phyloP scores from a whole-genome alignment of 2,329 filamentous ascomycete species.

The Arachnopeziza araneosa region DNA sequence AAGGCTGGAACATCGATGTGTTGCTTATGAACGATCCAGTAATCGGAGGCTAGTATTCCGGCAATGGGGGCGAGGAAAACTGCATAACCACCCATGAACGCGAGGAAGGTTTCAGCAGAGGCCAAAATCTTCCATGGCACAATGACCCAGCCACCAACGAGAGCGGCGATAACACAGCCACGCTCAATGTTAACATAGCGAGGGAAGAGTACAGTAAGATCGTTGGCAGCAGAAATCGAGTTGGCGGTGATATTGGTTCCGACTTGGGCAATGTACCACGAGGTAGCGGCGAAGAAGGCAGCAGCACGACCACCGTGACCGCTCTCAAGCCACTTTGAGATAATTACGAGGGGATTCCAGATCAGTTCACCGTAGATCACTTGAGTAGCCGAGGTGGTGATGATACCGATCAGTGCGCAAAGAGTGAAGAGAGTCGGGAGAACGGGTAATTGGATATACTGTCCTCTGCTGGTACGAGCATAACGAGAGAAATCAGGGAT shows the following conservation, averaged over 20 bases:
- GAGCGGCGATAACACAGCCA: constrained; percentile 48
- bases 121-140: constrained; percentile 62
- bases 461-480: constrained; percentile 22
- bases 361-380: constrained; percentile 46
- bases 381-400: constrained; percentile 49
- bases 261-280: constrained; percentile 49
- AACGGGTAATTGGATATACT: constrained; percentile 36
- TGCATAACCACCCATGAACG: constrained; percentile 62
- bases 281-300: constrained; percentile 45
- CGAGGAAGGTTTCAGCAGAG: constrained; percentile 52
- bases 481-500: constrained; percentile 34
- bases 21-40: constrained; percentile 45
- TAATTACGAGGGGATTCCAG: constrained; percentile 46
- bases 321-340: constrained; percentile 37
- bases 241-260: constrained; percentile 54
- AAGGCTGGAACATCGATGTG: constrained; percentile 35
- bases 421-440: constrained; percentile 28
- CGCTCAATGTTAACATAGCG: constrained; percentile 50
- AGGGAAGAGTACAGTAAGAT: constrained; percentile 50
- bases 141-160: constrained; percentile 51
- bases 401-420: constrained; percentile 44
- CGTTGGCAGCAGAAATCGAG: constrained; percentile 48
- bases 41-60: constrained; percentile 52
- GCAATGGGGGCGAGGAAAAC: constrained; percentile 58
- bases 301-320: constrained; percentile 39